phyloP scores from a whole-genome alignment of 2,329 filamentous ascomycete species.

The Coniella lustricola region DNA sequence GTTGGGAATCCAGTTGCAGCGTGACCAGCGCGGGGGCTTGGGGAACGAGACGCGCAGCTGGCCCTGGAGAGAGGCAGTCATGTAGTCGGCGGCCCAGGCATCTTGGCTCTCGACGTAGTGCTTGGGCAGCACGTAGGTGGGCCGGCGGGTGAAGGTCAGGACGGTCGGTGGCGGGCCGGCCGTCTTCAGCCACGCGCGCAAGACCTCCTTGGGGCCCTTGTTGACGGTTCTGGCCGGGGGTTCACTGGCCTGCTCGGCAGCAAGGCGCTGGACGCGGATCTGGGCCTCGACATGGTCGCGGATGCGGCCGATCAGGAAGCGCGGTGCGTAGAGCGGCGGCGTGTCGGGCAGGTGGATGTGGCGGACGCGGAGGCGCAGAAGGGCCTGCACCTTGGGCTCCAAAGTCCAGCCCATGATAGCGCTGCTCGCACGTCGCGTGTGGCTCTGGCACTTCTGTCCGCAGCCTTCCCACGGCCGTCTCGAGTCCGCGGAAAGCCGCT shows the following conservation, averaged over 20 bases:
- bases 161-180: slow-evolving; percentile 13
- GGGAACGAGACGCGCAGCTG: slow-evolving; percentile 5
- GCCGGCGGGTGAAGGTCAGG: slow-evolving; percentile 13
- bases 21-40: slow-evolving; percentile 6
- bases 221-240: neutral
- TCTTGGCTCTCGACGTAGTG: neutral
- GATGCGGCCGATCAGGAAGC: neutral
- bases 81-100: slow-evolving; percentile 7
- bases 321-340: slow-evolving; percentile 8
- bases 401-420: slow-evolving; percentile 1
- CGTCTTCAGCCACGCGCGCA: slow-evolving; percentile 1
- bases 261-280: slow-evolving; percentile 1
- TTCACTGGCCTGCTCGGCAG: neutral
- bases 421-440: neutral
- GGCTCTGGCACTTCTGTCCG: neutral
- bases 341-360: slow-evolving; percentile 15
- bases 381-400: slow-evolving; percentile 5
- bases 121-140: slow-evolving; percentile 12
- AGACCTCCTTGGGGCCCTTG: neutral
- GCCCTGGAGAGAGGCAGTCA: slow-evolving; percentile 2
- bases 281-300: slow-evolving; percentile 7
- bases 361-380: slow-evolving; percentile 7
- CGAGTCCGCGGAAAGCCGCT: too few species aligned
- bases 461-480: too few species aligned
- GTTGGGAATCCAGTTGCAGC: slow-evolving; percentile 1